Evolutionary conservation across 1,284 basidiomycete species (phyloP), one percentile per base, ranked within the genome.

Genomic region (Melampsora abietis-canadensis): DNA sequence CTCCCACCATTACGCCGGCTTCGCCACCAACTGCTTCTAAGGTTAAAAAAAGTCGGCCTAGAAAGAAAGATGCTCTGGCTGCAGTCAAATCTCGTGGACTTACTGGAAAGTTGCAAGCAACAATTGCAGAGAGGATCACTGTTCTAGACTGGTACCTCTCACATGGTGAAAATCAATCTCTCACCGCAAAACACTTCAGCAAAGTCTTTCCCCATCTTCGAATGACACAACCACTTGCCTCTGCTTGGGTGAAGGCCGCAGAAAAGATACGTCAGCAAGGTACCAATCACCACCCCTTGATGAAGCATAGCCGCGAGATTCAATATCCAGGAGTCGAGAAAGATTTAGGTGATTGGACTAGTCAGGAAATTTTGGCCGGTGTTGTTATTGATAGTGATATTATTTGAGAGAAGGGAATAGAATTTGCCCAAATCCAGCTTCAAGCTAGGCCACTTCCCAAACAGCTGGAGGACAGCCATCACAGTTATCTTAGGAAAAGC

Each of bases 201-300:
- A 57, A 57, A 21, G 51, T 57, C 27, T 57, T 57, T 57, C 51
- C 51, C 27, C 17, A 57, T 27, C 51, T 57, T n/a, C 21, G 17
- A 21, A 27, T 57, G 51, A 57, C n/a, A 57, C 51, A 57, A 27
- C 51, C 51, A 57, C 51, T 21, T 21, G 51, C n/a, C 27, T 57
- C 51, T 4, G 51, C 51, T 57, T 57, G 51, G 51, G 21, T 57
- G 51, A 57, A 57, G 51, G 4, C n/a, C 6, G 17, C 3, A 57
- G 51, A n/a, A 27, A 57, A n/a, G 5, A 57, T 57, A 2, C 14
- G 51, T 4, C 3, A 57, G 27, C 27, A 57, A 34, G 34, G 34
- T 34, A 8, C 4, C 34, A 8, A 34, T 34, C 3, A 34, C 4
- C 17, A 54, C 17, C 24, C 48, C 17, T 19, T 5, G 12, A 54